Conservation (phyloP, 1,139 yeast species). For the Candida pseudocylindracea region DNA sequence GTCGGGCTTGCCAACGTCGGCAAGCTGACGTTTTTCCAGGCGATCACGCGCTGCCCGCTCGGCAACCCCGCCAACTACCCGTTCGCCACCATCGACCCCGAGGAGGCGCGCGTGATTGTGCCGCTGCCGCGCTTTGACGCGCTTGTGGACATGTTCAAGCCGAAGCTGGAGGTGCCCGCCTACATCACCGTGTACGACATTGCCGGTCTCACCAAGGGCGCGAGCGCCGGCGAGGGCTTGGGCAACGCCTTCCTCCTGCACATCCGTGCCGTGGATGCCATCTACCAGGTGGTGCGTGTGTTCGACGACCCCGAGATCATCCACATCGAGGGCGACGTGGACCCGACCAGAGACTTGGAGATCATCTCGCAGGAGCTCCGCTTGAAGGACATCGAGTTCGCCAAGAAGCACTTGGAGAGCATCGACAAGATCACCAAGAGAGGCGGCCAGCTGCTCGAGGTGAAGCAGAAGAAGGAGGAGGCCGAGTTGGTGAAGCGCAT, state of each 20-base stretch:
- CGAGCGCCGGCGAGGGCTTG: conserved; percentile 92
- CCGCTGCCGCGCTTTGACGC: conserved; percentile 82
- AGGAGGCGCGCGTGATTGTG: conserved; percentile 92
- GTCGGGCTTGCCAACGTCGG: conserved; percentile 97
- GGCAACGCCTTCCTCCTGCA: conserved; percentile 97
- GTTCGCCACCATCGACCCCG: conserved; percentile 97
- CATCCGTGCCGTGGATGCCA: conserved; percentile 95
- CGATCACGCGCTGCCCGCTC: conserved; percentile 71
- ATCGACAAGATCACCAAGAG: conserved; percentile 73
- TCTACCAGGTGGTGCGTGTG: conserved; percentile 94
- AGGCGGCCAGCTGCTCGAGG: conserved; percentile 93
- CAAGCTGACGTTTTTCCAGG: conserved; percentile 80
- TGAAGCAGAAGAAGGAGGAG: conserved; percentile 87
- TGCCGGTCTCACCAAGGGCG: conserved; percentile 97
- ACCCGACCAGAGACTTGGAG: conserved; percentile 88
- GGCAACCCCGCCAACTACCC: conserved; percentile 99
- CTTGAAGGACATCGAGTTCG: conserved; percentile 91
- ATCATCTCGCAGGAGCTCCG: conserved; percentile 84
- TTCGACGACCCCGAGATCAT: conserved; percentile 96
- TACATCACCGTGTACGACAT: conserved; percentile 86
- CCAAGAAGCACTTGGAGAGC: conserved; percentile 72
- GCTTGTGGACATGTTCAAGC: conserved; percentile 52
- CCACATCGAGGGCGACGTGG: conserved; percentile 95
- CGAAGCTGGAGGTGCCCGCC: conserved; percentile 81
- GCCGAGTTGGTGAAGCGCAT: conserved; percentile 60